Conservation (phyloP, 352 stramenopile species). For the Globisporangium nunn region DNA sequence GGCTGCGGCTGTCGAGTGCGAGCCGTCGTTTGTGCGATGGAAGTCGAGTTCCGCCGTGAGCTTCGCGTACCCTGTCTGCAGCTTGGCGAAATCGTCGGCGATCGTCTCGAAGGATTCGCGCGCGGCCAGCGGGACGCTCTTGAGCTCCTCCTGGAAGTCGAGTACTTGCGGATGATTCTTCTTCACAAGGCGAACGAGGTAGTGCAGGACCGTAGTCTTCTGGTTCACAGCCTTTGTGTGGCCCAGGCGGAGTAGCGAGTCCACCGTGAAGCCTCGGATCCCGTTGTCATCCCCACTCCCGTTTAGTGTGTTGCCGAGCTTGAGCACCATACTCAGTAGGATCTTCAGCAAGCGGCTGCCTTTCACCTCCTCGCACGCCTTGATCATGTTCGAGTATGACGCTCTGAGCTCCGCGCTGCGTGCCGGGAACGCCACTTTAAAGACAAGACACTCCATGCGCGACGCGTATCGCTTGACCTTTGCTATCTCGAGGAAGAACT, state of each 20-base stretch:
- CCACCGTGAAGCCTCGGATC: slow-evolving; percentile 93
- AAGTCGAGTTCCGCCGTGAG: slow-evolving; percentile 38
- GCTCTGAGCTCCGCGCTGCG: slow-evolving; percentile 76
- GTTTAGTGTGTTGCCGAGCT: slow-evolving; percentile 96
- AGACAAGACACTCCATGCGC: slow-evolving; percentile 78
- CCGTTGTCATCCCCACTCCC: slow-evolving; percentile 81
- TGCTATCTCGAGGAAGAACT: slow-evolving; percentile 85
- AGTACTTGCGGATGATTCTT: slow-evolving; percentile 91
- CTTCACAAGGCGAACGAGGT: slow-evolving; percentile 94
- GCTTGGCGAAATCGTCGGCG: slow-evolving; percentile 51
- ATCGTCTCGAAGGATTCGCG: slow-evolving; percentile 71
- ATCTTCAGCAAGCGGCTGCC: slow-evolving; percentile 90
- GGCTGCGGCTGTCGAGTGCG: slow-evolving; percentile 9
- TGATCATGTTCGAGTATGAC: slow-evolving; percentile 79
- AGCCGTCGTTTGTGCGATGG: slow-evolving; percentile 14
- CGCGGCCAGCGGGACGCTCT: slow-evolving; percentile 76
- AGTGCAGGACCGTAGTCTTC: slow-evolving; percentile 98
- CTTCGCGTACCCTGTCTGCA: slow-evolving; percentile 41
- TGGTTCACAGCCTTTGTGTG: slow-evolving; percentile 96
- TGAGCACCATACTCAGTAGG: slow-evolving; percentile 95
- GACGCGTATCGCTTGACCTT: slow-evolving; percentile 64
- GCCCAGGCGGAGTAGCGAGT: slow-evolving; percentile 89
- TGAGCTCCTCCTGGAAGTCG: slow-evolving; percentile 89
- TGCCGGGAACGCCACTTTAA: slow-evolving; percentile 63
- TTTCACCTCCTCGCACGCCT: slow-evolving; percentile 92